Conservation (phyloP, 2,329 filamentous ascomycete genomes). For the Penicillium sp. region DNA sequence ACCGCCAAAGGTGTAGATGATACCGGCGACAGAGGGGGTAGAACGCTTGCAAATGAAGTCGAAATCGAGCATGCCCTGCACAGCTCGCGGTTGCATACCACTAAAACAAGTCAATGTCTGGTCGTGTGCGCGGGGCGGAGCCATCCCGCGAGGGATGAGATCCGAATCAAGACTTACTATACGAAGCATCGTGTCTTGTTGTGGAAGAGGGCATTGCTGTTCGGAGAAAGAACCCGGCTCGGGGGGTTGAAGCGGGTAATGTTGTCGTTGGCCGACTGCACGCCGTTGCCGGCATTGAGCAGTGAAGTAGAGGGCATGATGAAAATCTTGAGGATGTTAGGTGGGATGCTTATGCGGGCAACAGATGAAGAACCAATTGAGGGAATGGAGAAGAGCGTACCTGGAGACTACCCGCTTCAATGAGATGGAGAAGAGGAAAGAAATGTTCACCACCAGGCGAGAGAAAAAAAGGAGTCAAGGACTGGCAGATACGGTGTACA, state of each 20-base stretch:
- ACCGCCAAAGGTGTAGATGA: slow-evolving; percentile 99
- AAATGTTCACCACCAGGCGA: too few species aligned
- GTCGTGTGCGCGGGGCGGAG: too few species aligned
- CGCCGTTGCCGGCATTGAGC: slow-evolving; percentile 48
- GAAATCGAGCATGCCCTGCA: slow-evolving; percentile 95
- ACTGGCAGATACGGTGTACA: slow-evolving; percentile 28
- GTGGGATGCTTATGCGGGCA: too few species aligned
- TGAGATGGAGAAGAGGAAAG: slow-evolving; percentile 18
- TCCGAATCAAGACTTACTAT: slow-evolving; percentile 61
- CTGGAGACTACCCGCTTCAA: slow-evolving; percentile 20
- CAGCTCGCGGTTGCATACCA: slow-evolving; percentile 91
- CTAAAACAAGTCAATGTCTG: slow-evolving; percentile 34
- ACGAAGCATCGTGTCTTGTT: slow-evolving; percentile 99
- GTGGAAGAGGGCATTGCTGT: slow-evolving; percentile 90
- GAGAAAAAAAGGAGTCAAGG: slow-evolving; percentile 25
- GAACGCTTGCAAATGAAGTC: slow-evolving; percentile 99
- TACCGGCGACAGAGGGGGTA: slow-evolving; percentile 92
- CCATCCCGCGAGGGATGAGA: not conserved
- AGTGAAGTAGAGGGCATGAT: slow-evolving; percentile 53
- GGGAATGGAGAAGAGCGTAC: slow-evolving; percentile 14
- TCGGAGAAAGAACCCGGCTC: slow-evolving; percentile 84
- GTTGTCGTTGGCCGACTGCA: slow-evolving; percentile 87
- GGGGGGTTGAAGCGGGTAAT: slow-evolving; percentile 93
- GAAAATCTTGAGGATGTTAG: slow-evolving; percentile 16
- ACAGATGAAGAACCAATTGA: too few species aligned